A percentile compares a stretch with the other conserved stretches of the same genome.
These are phyloP conservation scores for Ceratorhiza oryzae-sativae DNA, from an alignment of 1,284 basidiomycete species.

Conservation along the genomic window DNA sequence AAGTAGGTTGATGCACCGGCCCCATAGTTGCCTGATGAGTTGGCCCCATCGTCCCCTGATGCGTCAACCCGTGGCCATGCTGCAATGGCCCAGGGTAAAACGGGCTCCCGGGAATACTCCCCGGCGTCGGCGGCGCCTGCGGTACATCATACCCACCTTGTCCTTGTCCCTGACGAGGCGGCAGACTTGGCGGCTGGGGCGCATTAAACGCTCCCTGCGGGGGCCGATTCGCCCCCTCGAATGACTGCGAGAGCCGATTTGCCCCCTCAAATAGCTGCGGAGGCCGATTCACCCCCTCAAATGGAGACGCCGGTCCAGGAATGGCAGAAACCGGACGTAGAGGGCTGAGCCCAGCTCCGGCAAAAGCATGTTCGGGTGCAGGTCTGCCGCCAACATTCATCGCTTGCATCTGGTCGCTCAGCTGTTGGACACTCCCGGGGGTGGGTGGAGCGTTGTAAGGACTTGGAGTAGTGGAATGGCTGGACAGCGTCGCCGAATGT, in stretches of 20 bases:
- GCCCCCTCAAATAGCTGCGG: constrained; percentile 19
- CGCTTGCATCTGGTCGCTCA: constrained; percentile 19
- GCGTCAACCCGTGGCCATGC: constrained; percentile 6
- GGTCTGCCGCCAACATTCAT: constrained; percentile 21
- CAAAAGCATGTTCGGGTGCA: constrained; percentile 27
- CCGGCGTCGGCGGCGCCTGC: constrained; percentile 3
- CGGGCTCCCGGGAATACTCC: constrained; percentile 22
- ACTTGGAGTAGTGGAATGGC: constrained; percentile 1
- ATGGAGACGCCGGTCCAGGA: constrained; percentile 12
- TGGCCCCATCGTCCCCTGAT: constrained; percentile 15
- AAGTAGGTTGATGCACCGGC: constrained; percentile 1
- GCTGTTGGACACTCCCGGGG: constrained; percentile 4
- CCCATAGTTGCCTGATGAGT: not conserved
- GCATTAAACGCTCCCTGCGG: not conserved
- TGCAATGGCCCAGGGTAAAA: constrained; percentile 27
- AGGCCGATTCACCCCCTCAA: constrained; percentile 20
- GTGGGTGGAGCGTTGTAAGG: not conserved
- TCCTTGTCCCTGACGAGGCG: not conserved
- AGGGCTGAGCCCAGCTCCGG: not conserved
- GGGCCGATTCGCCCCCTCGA: constrained; percentile 14
- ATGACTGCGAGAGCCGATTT: no score
- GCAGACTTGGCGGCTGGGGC: not conserved
- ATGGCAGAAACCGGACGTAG: constrained; percentile 1
- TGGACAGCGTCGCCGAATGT: not conserved
- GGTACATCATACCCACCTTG: not conserved